Evolutionary conservation across 805 yeast genomes (phyloP).

Genomic region (Myxozyma neotropica): DNA sequence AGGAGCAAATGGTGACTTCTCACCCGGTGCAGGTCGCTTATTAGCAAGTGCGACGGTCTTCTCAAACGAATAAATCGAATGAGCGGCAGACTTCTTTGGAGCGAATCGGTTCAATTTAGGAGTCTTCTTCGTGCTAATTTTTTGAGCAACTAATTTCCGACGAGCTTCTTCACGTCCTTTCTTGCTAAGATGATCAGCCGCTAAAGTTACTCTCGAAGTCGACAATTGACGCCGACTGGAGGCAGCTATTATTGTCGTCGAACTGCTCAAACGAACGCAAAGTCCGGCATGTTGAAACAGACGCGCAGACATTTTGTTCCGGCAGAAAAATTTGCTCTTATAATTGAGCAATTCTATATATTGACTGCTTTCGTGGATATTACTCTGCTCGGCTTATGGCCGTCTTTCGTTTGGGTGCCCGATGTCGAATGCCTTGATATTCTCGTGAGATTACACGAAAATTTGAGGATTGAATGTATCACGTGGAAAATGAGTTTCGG

Average conservation of each 20-base stretch:
- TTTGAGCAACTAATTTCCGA: not conserved
- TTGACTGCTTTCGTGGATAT: too few species aligned
- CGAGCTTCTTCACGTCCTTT: not conserved
- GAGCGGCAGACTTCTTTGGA: slow-evolving; percentile 14
- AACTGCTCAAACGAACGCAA: not conserved
- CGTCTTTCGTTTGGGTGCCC: too few species aligned
- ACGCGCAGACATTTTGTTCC: slow-evolving; percentile 12
- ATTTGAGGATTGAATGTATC: not conserved
- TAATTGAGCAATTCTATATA: too few species aligned
- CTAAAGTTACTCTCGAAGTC: not conserved
- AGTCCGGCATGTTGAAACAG: slow-evolving; percentile 5
- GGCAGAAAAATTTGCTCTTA: too few species aligned
- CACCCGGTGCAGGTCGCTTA: not conserved
- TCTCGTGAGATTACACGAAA: not conserved
- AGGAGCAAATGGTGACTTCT: not conserved
- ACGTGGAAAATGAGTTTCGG: not conserved
- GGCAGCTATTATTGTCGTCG: not conserved
- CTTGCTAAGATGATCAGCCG: not conserved
- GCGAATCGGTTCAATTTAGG: slow-evolving; percentile 17
- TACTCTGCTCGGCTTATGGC: too few species aligned
- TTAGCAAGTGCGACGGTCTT: slow-evolving; percentile 11
- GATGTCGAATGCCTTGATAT: not conserved
- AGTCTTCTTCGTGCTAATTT: not conserved
- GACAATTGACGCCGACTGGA: not conserved
- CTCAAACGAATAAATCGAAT: slow-evolving; percentile 23